Evolutionary conservation across 768 basidiomycete genomes (phyloP).

Genomic region (Amanita subjunquillea): DNA sequence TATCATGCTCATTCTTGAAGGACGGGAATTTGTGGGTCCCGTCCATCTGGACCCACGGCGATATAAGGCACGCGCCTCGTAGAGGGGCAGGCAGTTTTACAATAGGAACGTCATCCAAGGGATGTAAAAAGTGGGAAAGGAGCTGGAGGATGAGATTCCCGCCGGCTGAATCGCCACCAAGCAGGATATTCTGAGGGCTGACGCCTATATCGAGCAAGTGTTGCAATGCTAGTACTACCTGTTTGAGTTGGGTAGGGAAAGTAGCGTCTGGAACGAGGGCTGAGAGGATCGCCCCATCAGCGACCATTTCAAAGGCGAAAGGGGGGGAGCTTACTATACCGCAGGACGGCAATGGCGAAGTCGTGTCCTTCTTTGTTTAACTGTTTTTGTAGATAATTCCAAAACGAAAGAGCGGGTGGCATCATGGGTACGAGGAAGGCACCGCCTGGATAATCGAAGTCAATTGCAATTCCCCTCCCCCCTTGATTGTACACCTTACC

Average conservation of each 20-base stretch:
- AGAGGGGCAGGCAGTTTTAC: constrained; percentile 15
- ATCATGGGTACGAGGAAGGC: constrained; percentile 17
- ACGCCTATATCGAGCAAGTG: constrained; percentile 19
- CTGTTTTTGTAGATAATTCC: constrained; percentile 17
- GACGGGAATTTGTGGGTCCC: constrained; percentile 10
- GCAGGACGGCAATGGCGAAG: constrained; percentile 19
- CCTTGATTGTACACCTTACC: constrained; percentile 10
- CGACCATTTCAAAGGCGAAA: not conserved
- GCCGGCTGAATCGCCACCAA: constrained; percentile 32
- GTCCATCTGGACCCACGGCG: constrained; percentile 26
- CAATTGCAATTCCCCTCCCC: not conserved
- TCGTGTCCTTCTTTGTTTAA: constrained; percentile 14
- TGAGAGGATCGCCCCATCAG: not conserved
- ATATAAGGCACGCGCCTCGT: constrained; percentile 24
- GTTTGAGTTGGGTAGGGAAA: constrained; percentile 26
- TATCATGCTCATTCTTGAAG: constrained; percentile 12
- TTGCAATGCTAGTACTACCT: constrained; percentile 19
- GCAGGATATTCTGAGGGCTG: constrained; percentile 19
- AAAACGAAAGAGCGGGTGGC: constrained; percentile 15
- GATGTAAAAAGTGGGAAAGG: constrained; percentile 26
- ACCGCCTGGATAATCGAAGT: constrained; percentile 16
- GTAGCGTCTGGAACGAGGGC: constrained; percentile 15
- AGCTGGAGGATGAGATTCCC: constrained; percentile 24
- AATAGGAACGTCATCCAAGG: constrained; percentile 16
- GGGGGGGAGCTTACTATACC: constrained; percentile 17